Conservation (phyloP, 257 asterid species). For the Cynanchum wilfordii region DNA sequence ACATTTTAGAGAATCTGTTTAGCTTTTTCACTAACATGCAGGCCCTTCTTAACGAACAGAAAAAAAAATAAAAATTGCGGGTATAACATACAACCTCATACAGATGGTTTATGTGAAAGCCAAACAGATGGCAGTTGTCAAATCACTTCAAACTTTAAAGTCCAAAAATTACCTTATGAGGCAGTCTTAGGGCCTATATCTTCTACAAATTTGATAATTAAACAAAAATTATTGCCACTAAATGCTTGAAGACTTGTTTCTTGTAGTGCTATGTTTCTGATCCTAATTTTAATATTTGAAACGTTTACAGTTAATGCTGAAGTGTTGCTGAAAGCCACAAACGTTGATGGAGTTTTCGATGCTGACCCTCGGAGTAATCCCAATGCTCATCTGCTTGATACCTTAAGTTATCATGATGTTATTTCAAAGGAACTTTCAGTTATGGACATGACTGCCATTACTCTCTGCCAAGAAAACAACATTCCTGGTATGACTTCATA, state of each 20-base stretch:
- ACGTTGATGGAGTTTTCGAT: conserved; percentile 88
- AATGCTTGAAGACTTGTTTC: neutral
- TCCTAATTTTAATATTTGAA: conserved; percentile 4
- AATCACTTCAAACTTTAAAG: neutral
- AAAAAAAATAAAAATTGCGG: neutral
- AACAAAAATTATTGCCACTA: neutral
- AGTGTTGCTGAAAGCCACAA: conserved; percentile 96
- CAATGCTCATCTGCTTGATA: conserved; percentile 66
- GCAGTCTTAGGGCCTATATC: neutral
- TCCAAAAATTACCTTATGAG: neutral
- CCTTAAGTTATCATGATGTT: conserved; percentile 73
- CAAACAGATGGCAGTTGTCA: neutral
- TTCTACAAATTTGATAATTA: neutral
- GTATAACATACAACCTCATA: no score
- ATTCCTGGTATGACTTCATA: conserved; percentile 57
- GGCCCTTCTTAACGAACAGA: neutral
- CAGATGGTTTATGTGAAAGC: neutral
- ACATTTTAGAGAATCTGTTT: neutral
- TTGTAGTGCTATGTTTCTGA: neutral
- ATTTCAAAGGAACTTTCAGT: conserved; percentile 80
- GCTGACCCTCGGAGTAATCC: conserved; percentile 71
- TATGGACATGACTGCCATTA: conserved; percentile 96
- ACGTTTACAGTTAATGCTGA: conserved; percentile 70
- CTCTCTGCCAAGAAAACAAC: conserved; percentile 95
- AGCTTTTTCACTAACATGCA: neutral